Conservation (phyloP, 148 eudicot species). For the Bassia scoparia region DNA sequence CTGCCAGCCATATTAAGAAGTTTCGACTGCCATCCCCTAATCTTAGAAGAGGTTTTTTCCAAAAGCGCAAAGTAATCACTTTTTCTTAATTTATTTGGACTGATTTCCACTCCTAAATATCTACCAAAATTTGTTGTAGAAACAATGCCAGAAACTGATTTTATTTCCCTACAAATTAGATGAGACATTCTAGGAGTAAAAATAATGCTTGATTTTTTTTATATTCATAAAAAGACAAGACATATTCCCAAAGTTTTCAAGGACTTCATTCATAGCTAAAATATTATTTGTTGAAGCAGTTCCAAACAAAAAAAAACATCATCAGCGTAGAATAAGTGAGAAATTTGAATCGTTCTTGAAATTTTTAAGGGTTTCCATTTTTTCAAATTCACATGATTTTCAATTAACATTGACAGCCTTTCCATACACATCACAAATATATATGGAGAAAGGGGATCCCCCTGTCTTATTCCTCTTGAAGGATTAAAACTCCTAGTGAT, state of each 20-base stretch:
- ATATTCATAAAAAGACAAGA: not conserved
- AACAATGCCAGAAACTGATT: too few species aligned
- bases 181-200: not conserved
- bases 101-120: not conserved
- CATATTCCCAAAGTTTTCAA: not conserved
- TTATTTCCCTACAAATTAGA: not conserved
- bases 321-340: not conserved
- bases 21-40: not conserved
- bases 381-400: not conserved
- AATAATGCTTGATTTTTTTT: not conserved
- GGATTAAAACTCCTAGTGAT: not conserved
- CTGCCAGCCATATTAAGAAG: not conserved
- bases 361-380: not conserved
- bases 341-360: fast-evolving
- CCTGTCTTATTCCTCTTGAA: not conserved
- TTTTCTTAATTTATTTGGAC: not conserved
- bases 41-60: not conserved
- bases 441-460: not conserved
- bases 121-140: not conserved
- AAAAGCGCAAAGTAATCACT: too few species aligned
- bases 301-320: not conserved
- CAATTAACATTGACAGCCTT: not conserved
- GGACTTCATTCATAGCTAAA: not conserved
- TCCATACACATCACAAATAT: not conserved
- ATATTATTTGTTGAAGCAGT: not conserved